Conservation (phyloP, 352 stramenopile genomes). For the Elongisporangium anandrum region DNA sequence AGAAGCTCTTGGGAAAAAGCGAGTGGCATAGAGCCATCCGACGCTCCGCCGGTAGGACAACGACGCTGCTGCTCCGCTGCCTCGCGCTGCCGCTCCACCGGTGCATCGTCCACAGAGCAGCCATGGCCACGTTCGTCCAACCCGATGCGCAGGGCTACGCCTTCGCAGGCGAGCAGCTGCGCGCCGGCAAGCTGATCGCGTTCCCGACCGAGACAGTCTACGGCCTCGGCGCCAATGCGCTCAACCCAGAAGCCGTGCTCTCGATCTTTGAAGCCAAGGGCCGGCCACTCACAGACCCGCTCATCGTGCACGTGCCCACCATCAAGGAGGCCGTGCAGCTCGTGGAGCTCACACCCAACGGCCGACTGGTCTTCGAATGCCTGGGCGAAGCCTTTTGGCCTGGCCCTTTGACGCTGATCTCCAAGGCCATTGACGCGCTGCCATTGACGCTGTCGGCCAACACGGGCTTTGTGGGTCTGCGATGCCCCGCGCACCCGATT, state of each 20-base stretch:
- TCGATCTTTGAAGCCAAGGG: constrained; percentile 96
- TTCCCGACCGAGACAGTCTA: constrained; percentile 99
- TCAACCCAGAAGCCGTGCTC: constrained; percentile 91
- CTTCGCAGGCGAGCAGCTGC: constrained; percentile 60
- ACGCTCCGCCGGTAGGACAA: constrained; percentile 4
- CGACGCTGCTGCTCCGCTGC: background rate
- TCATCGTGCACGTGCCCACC: constrained; percentile 97
- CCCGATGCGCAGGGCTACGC: constrained; percentile 40
- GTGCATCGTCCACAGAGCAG: background rate
- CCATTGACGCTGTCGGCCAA: constrained; percentile 86
- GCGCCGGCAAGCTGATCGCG: constrained; percentile 75
- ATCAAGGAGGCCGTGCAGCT: constrained; percentile 86
- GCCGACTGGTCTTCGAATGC: constrained; percentile 67
- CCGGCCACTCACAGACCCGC: constrained; percentile 94
- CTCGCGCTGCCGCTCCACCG: background rate
- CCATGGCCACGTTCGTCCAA: constrained; percentile 45
- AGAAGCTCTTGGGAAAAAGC: background rate
- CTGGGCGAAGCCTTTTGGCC: constrained; percentile 94
- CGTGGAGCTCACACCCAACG: constrained; percentile 73
- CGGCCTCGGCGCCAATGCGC: constrained; percentile 96
- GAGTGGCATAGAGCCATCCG: background rate
- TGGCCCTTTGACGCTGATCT: constrained; percentile 96
- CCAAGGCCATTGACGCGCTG: constrained; percentile 83
- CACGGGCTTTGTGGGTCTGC: constrained; percentile 97
- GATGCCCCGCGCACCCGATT: constrained; percentile 92